phyloP scores from a whole-genome alignment of 2,329 filamentous ascomycete genomes.

The Cladosporium sp. region DNA sequence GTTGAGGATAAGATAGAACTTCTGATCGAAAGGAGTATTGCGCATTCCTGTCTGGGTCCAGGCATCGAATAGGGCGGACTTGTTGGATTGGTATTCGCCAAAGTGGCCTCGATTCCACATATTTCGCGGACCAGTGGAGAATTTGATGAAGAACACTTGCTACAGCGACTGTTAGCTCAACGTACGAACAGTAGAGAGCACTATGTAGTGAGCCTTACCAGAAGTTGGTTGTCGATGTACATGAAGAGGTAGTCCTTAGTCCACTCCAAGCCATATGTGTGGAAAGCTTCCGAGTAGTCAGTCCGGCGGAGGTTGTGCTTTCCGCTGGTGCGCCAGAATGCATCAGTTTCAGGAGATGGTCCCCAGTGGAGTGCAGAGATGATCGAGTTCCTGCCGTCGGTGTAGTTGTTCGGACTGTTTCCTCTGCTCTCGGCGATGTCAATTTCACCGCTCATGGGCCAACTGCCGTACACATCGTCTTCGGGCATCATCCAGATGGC shows the following conservation, averaged over 20 bases:
- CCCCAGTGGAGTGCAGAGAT: constrained; percentile 77
- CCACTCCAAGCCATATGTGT: constrained; percentile 80
- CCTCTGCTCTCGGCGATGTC: constrained; percentile 76
- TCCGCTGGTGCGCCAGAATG: constrained; percentile 77
- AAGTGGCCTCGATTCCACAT: constrained; percentile 35
- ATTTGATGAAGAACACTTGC: constrained; percentile 71
- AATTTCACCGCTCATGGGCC: constrained; percentile 77
- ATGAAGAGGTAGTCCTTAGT: constrained; percentile 82
- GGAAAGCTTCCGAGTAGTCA: constrained; percentile 65
- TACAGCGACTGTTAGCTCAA: neutral
- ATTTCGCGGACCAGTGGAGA: constrained; percentile 23
- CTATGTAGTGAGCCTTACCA: constrained; percentile 35
- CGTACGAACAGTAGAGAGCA: too few relatives aligned
- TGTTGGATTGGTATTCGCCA: constrained; percentile 27
- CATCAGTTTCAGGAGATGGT: constrained; percentile 67
- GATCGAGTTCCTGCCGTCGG: constrained; percentile 77
- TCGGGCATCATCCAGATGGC: constrained; percentile 84
- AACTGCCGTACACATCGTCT: constrained; percentile 67
- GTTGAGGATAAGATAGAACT: constrained; percentile 36
- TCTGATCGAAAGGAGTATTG: constrained; percentile 34
- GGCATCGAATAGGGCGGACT: constrained; percentile 30
- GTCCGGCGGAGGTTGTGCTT: constrained; percentile 72
- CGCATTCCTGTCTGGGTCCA: constrained; percentile 30
- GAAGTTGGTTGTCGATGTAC: constrained; percentile 75
- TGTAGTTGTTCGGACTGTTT: constrained; percentile 62